phyloP scores from a whole-genome alignment of 1,284 basidiomycete genomes.

The Phenoliferia sp. region DNA sequence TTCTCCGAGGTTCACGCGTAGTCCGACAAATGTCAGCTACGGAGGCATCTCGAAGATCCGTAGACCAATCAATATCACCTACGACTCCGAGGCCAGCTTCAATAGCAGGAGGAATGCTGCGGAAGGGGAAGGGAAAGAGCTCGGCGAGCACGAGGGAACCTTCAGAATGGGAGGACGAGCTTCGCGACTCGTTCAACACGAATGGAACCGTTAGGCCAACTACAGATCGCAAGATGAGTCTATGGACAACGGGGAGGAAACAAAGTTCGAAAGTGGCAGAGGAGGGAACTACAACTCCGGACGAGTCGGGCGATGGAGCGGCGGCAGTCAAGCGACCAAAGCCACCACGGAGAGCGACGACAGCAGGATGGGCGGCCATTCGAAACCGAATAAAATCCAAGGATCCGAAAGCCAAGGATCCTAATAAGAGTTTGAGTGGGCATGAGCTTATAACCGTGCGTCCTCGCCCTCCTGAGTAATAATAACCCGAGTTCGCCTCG shows the following conservation, averaged over 20 bases:
- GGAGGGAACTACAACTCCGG: conserved; percentile 21
- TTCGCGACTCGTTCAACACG: conserved; percentile 18
- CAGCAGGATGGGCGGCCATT: conserved; percentile 22
- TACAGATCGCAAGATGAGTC: not conserved
- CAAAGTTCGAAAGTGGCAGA: not conserved
- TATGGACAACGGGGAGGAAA: not conserved
- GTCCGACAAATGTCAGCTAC: not conserved
- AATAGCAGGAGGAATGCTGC: not conserved
- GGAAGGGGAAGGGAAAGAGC: not conserved
- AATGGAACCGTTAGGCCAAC: not conserved
- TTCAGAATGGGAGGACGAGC: conserved; percentile 29
- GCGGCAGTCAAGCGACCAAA: conserved; percentile 7
- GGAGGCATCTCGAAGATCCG: too few species aligned
- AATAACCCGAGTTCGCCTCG: too few species aligned
- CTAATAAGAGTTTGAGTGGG: conserved; percentile 22
- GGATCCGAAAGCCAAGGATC: conserved; percentile 17
- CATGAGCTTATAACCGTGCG: conserved; percentile 28
- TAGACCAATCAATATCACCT: too few species aligned
- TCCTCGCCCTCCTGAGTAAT: not conserved
- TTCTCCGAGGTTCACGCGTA: not conserved
- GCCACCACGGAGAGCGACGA: conserved; percentile 12
- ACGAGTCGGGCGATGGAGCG: conserved; percentile 5
- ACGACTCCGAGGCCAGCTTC: too few species aligned
- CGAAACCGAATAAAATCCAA: conserved; percentile 7
- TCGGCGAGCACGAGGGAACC: not conserved